Conservation (phyloP, 2,329 filamentous ascomycete species). For the Cladosporium sp. region DNA sequence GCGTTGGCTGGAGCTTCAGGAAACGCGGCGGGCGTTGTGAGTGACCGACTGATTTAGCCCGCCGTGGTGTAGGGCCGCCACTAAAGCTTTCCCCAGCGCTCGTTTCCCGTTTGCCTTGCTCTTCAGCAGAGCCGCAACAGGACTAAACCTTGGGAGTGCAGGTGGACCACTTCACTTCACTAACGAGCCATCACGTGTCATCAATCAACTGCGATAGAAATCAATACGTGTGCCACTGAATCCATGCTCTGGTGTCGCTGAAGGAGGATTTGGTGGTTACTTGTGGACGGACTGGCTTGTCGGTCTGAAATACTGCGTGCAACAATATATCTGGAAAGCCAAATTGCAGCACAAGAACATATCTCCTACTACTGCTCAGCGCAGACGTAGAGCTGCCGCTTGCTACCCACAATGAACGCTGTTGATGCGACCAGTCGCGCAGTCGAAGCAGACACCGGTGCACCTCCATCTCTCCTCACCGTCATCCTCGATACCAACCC, state of each 20-base stretch:
- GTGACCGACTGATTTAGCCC: background rate
- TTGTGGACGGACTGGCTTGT: background rate
- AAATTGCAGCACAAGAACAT: background rate
- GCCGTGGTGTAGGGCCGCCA: background rate
- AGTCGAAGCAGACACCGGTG: conserved; percentile 36
- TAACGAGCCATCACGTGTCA: conserved; percentile 5
- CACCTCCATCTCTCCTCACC: conserved; percentile 77
- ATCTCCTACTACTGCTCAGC: background rate
- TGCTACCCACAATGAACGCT: conserved; percentile 55
- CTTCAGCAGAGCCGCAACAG: background rate
- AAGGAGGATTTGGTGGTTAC: background rate
- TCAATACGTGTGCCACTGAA: background rate
- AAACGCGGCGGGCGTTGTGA: conserved; percentile 9
- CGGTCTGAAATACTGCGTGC: background rate
- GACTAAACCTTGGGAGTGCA: background rate
- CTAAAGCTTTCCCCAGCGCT: conserved; percentile 1
- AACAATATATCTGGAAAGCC: background rate
- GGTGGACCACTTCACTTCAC: too few species aligned
- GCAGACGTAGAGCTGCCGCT: background rate
- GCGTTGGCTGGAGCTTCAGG: conserved; percentile 13
- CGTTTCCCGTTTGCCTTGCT: background rate
- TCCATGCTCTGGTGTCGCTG: background rate
- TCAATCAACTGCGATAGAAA: background rate
- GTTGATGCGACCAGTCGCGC: conserved; percentile 59
- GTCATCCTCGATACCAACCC: conserved; percentile 96